Conservation (phyloP, 2,329 filamentous ascomycete species). For the Parasarocladium wereldwijsianum region DNA sequence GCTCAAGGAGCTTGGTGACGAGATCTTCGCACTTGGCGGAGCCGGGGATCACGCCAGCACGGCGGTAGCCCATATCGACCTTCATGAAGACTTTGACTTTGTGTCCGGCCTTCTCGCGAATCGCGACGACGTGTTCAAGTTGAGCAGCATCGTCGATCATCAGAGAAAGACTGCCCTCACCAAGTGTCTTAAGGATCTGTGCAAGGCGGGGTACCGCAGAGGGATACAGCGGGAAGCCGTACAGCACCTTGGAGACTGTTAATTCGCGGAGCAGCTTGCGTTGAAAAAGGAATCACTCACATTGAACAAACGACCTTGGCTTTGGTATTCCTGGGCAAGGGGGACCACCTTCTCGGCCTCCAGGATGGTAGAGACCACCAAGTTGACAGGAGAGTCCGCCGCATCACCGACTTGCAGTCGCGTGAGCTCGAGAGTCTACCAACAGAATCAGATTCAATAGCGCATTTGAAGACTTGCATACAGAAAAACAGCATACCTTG, state of each 20-base stretch:
- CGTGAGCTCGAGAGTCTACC: slow-evolving; percentile 47
- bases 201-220: slow-evolving; percentile 45
- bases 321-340: slow-evolving; percentile 41
- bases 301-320: slow-evolving; percentile 37
- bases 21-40: slow-evolving; percentile 29
- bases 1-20: slow-evolving; percentile 25
- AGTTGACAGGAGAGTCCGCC: slow-evolving; percentile 29
- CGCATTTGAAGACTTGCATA: background rate
- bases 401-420: slow-evolving; percentile 49
- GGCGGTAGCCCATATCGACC: slow-evolving; percentile 55
- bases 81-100: slow-evolving; percentile 50
- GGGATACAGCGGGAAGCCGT: slow-evolving; percentile 52
- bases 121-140: slow-evolving; percentile 27
- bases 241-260: slow-evolving; percentile 51
- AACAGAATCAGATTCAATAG: slow-evolving; percentile 4
- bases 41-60: slow-evolving; percentile 46
- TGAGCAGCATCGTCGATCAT: slow-evolving; percentile 55
- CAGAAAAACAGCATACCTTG: slow-evolving; percentile 53
- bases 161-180: slow-evolving; percentile 38
- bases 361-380: slow-evolving; percentile 56
- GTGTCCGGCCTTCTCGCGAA: slow-evolving; percentile 24
- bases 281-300: slow-evolving; percentile 31
- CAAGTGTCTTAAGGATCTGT: slow-evolving; percentile 35
- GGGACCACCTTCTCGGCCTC: slow-evolving; percentile 53
- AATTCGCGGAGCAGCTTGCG: too few relatives aligned